These are phyloP conservation scores for Teunomyces panamensis DNA, from an alignment of 805 yeast species.

Conservation along the genomic window DNA sequence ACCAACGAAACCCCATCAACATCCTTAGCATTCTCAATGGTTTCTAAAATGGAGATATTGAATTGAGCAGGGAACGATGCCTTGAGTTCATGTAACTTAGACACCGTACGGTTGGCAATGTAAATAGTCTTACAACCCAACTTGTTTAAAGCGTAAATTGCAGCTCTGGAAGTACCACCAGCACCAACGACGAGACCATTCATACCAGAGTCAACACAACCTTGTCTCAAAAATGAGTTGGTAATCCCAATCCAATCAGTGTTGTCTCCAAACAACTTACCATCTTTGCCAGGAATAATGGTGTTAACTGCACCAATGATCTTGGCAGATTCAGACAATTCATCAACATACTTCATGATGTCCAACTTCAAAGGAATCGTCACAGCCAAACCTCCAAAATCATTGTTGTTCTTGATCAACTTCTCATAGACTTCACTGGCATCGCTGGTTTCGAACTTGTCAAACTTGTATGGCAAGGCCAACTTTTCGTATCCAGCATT, in stretches of 20 bases:
- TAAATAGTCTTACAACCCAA: conserved; percentile 78
- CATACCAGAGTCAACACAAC: conserved; percentile 43
- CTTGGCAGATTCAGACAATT: conserved; percentile 71
- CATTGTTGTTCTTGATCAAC: conserved; percentile 43
- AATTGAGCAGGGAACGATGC: conserved; percentile 57
- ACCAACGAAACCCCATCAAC: conserved; percentile 54
- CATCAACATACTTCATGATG: conserved; percentile 62
- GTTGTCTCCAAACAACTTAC: conserved; percentile 71
- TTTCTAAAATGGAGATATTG: conserved; percentile 56
- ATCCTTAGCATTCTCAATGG: conserved; percentile 42
- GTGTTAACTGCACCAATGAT: conserved; percentile 95
- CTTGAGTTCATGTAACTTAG: conserved; percentile 60
- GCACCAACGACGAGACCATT: conserved; percentile 89
- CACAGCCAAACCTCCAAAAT: conserved; percentile 91
- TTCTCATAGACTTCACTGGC: conserved; percentile 54
- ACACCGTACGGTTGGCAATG: conserved; percentile 74
- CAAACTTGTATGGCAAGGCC: conserved; percentile 74
- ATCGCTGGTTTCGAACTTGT: conserved; percentile 62
- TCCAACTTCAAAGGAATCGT: conserved; percentile 92
- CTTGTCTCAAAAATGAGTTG: conserved; percentile 60
- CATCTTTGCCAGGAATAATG: conserved; percentile 48
- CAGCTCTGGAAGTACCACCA: conserved; percentile 97
- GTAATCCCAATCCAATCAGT: conserved; percentile 94
- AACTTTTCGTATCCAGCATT: conserved; percentile 71
- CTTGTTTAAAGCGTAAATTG: conserved; percentile 75